Percentiles rank a stretch among this genome's conserved stretches.
These are phyloP conservation scores for Blastomyces silverae DNA, from an alignment of 2,329 filamentous ascomycete species.

Conservation along the genomic window DNA sequence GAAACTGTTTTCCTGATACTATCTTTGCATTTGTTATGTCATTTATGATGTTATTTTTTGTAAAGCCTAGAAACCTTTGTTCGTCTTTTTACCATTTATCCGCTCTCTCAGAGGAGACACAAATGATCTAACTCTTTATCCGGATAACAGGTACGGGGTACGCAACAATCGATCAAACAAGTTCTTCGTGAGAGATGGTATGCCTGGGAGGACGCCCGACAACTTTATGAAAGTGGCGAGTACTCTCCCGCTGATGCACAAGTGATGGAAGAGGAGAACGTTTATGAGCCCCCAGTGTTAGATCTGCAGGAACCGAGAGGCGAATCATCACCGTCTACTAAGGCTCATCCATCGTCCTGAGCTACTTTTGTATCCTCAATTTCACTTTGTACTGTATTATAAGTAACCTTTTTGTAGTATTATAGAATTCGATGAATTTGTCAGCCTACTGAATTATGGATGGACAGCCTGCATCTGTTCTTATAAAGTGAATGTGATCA, in stretches of 20 bases:
- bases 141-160: constrained; percentile 59
- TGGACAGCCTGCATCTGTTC: neutral
- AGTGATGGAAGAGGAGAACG: constrained; percentile 17
- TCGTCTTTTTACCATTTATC: neutral
- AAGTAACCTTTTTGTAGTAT: neutral
- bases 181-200: constrained; percentile 82
- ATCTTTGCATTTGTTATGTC: constrained; percentile 6
- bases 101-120: neutral
- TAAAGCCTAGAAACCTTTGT: constrained; percentile 1
- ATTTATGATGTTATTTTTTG: constrained; percentile 13
- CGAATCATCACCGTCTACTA: neutral
- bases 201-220: constrained; percentile 55
- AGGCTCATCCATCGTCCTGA: constrained; percentile 1
- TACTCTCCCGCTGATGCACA: constrained; percentile 31
- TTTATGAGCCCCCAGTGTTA: constrained; percentile 3
- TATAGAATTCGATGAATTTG: neutral
- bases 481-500: neutral
- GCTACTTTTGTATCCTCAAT: neutral
- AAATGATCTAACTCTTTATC: constrained; percentile 13
- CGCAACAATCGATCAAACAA: constrained; percentile 77
- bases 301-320: neutral
- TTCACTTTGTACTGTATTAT: constrained; percentile 3
- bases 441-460: neutral
- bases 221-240: constrained; percentile 34
- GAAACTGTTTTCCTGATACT: constrained; percentile 22